phyloP scores from a whole-genome alignment of 2,329 filamentous ascomycete genomes.

The Aureobasidium lini region DNA sequence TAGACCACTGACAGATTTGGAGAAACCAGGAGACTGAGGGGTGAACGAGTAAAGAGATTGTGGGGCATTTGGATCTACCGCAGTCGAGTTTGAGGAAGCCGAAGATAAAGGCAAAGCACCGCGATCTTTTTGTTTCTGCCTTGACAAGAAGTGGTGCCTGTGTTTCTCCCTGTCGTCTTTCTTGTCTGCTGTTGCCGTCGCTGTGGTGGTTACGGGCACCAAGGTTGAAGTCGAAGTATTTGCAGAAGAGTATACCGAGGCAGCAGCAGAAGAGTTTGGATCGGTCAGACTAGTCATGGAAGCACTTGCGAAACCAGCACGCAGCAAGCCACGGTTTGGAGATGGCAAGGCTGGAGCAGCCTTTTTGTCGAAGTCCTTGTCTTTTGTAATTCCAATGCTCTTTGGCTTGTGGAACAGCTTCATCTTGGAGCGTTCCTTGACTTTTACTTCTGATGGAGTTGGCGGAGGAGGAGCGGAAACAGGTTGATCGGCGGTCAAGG shows the following conservation, averaged over 20 bases:
- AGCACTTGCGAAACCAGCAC: slow-evolving; percentile 58
- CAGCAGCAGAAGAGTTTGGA: slow-evolving; percentile 40
- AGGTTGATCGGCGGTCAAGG: slow-evolving; percentile 13
- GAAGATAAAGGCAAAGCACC: slow-evolving; percentile 63
- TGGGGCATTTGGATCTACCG: slow-evolving; percentile 66
- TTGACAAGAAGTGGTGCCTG: slow-evolving; percentile 71
- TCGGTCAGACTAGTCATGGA: slow-evolving; percentile 64
- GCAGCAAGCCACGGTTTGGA: slow-evolving; percentile 54
- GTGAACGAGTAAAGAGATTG: slow-evolving; percentile 75
- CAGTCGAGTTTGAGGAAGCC: slow-evolving; percentile 66
- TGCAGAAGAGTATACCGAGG: slow-evolving; percentile 61
- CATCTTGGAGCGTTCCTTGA: slow-evolving; percentile 67
- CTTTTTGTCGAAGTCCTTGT: slow-evolving; percentile 52
- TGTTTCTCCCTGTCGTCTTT: slow-evolving; percentile 64
- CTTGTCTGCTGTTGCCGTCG: slow-evolving; percentile 52
- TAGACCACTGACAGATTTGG: slow-evolving; percentile 73
- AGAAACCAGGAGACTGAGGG: slow-evolving; percentile 68
- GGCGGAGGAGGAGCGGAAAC: slow-evolving; percentile 27
- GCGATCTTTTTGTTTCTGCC: slow-evolving; percentile 73
- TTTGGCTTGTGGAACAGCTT: slow-evolving; percentile 75
- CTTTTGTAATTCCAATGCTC: slow-evolving; percentile 65
- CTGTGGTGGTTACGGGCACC: slow-evolving; percentile 44
- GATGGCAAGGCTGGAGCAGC: slow-evolving; percentile 59
- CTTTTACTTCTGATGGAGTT: slow-evolving; percentile 44
- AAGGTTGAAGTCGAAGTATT: slow-evolving; percentile 73